phyloP scores from a whole-genome alignment of 2,329 filamentous ascomycete genomes.

The Diplodia mutila region DNA sequence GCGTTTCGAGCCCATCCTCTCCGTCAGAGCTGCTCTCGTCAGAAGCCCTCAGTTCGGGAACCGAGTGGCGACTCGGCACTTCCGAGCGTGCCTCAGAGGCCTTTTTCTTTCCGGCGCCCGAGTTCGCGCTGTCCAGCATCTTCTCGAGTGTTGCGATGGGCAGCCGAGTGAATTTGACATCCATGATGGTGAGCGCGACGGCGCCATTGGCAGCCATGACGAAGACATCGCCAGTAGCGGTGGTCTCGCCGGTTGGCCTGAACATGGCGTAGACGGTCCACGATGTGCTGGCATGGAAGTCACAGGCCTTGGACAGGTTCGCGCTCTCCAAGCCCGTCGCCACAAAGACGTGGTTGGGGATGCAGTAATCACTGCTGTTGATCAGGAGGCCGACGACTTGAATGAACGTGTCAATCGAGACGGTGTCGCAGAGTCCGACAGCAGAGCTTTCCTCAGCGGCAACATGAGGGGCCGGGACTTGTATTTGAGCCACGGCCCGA shows the following conservation, averaged over 20 bases:
- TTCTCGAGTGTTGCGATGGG: constrained; percentile 29
- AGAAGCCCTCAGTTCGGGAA: no score
- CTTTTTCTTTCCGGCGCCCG: no score
- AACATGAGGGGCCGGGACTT: constrained; percentile 24
- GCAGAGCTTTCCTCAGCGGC: constrained; percentile 28
- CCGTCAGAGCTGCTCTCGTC: no score
- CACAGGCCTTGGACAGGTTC: neutral
- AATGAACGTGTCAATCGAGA: constrained; percentile 31
- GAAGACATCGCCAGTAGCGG: neutral
- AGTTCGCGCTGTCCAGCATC: constrained; percentile 5
- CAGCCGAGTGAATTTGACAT: constrained; percentile 28
- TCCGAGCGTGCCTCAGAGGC: no score
- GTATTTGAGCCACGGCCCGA: constrained; percentile 14
- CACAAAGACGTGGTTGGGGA: constrained; percentile 29
- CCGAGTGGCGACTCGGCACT: no score
- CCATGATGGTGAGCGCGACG: constrained; percentile 27
- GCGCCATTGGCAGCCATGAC: constrained; percentile 1
- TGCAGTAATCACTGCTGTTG: constrained; percentile 29
- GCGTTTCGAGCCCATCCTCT: neutral
- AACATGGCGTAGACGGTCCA: neutral
- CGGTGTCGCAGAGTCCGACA: constrained; percentile 28
- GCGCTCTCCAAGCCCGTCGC: constrained; percentile 29
- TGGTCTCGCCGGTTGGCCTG: neutral
- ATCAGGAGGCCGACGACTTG: constrained; percentile 31
- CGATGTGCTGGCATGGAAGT: constrained; percentile 25